A percentile compares a stretch with the other conserved stretches of the same genome.
phyloP scores from a whole-genome alignment of 2,329 filamentous ascomycete species.

The Beauveria asiatica region DNA sequence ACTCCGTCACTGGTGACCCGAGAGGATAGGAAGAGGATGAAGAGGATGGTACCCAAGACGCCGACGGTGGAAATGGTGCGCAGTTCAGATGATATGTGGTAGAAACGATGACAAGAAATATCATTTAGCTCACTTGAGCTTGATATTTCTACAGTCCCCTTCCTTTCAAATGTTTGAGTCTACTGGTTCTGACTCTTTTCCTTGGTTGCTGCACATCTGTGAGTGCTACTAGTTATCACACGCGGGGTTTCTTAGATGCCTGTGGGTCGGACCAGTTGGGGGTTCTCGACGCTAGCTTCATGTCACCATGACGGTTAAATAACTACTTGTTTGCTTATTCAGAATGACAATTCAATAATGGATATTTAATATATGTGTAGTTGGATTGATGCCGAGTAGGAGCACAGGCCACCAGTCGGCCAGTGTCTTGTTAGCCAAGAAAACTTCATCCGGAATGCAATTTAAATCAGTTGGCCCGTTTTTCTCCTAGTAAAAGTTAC shows the following conservation, averaged over 20 bases:
- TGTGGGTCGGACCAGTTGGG: background rate
- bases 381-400: too few relatives aligned
- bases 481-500: too few relatives aligned
- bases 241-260: background rate
- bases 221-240: background rate
- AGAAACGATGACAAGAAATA: constrained; percentile 14
- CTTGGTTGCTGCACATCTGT: background rate
- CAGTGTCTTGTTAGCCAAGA: too few relatives aligned
- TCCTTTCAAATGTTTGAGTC: background rate
- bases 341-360: background rate
- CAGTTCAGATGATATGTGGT: constrained; percentile 58
- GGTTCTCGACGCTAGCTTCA: background rate
- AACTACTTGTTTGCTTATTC: background rate
- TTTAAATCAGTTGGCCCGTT: too few relatives aligned
- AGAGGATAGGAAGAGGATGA: constrained; percentile 61
- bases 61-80: constrained; percentile 54
- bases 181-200: background rate
- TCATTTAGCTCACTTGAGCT: background rate
- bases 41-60: constrained; percentile 54
- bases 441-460: too few relatives aligned
- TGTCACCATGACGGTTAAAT: background rate
- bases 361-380: background rate
- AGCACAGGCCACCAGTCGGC: too few relatives aligned
- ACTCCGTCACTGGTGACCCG: constrained; percentile 67
- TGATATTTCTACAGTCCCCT: background rate